Evolutionary conservation across 164 flowering plant species (phyloP).

Genomic region (Sextonia rubra): DNA sequence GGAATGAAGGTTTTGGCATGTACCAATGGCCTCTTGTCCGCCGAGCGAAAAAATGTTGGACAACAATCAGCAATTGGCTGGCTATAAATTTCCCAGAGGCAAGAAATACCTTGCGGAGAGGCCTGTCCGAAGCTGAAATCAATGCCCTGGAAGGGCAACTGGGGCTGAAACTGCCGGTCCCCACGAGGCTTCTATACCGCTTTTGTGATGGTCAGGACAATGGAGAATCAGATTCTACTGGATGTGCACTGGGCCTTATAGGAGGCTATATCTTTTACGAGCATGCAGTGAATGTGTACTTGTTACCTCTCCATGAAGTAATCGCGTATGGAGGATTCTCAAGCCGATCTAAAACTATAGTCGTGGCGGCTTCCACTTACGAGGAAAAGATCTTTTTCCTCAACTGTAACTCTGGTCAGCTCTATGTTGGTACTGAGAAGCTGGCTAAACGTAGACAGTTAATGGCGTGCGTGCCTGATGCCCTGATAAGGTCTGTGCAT

Average conservation of each 20-base stretch:
- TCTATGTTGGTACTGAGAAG: slow-evolving; percentile 75
- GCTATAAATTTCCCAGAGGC: slow-evolving; percentile 46
- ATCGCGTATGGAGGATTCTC: slow-evolving; percentile 34
- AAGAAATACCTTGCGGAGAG: slow-evolving; percentile 43
- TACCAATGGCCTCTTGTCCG: slow-evolving; percentile 66
- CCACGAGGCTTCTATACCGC: slow-evolving; percentile 78
- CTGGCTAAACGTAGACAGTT: slow-evolving; percentile 51
- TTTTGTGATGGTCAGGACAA: slow-evolving; percentile 75
- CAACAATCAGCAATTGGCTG: slow-evolving; percentile 45
- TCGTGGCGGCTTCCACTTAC: slow-evolving; percentile 54
- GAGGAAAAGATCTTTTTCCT: slow-evolving; percentile 64
- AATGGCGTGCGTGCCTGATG: slow-evolving; percentile 78
- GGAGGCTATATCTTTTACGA: slow-evolving; percentile 80
- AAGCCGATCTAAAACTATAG: slow-evolving; percentile 38
- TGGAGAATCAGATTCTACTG: neutral
- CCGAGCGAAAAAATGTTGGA: slow-evolving; percentile 62
- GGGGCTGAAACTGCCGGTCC: slow-evolving; percentile 69
- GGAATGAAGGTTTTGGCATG: slow-evolving; percentile 65
- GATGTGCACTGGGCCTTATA: slow-evolving; percentile 51
- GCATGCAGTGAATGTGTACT: slow-evolving; percentile 61
- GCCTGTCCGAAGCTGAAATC: slow-evolving; percentile 75
- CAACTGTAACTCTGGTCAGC: slow-evolving; percentile 63
- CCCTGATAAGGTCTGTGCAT: slow-evolving; percentile 38
- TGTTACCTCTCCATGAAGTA: slow-evolving; percentile 51
- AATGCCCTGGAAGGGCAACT: slow-evolving; percentile 45